Evolutionary conservation across 2,329 filamentous ascomycete species (phyloP), one percentile per base, ranked within the genome.

Genomic region (Aspergillus quadricinctus): DNA sequence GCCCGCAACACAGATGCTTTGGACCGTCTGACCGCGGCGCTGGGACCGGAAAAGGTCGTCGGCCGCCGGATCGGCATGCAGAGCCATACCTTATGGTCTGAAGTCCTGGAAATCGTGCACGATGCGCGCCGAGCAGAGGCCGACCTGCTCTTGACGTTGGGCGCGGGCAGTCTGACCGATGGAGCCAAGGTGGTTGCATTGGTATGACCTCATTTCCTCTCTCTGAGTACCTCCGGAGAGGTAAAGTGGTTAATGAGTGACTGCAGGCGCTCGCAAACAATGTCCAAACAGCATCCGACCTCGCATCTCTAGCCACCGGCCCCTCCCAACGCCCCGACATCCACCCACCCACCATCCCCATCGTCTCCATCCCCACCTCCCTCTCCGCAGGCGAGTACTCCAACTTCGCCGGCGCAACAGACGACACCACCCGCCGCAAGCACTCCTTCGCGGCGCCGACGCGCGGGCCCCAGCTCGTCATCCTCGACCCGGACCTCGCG

Each of bases 131-230:
- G 62, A 0, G 63, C 62, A 7, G 54, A 74, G 3, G 75, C 75
- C 0, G 82, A 85, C 69, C 73, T 80, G 43, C 64, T 85, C 4
- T 66, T 85, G 10, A 84, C 82, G 0, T 65, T 85, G 2, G 82
- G 83, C 3, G 82, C 75, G 0, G 81, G 83, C 0, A 82, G 78
- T 49, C 64, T 84, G n/a, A 83, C 80, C 0, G 82, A 85, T 63
- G 81, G 73, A 0, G 81, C 81, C 0, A 85, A 85, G 65, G 71
- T 84, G 1, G 70, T 81, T 27, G 70, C 77, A 3, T 69, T 82
- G 23, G 80, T 78, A 57, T 51, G 61, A 57, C 11, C 29, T 11
- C 28, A 2, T 50, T 14, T 10, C 41, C 3, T 23, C 23, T 23
- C 23, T 23, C 23, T 23, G 23, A 11, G 29, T 31, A 31, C 1